phyloP scores from a whole-genome alignment of 1,284 basidiomycete genomes.

The Somion occarium region DNA sequence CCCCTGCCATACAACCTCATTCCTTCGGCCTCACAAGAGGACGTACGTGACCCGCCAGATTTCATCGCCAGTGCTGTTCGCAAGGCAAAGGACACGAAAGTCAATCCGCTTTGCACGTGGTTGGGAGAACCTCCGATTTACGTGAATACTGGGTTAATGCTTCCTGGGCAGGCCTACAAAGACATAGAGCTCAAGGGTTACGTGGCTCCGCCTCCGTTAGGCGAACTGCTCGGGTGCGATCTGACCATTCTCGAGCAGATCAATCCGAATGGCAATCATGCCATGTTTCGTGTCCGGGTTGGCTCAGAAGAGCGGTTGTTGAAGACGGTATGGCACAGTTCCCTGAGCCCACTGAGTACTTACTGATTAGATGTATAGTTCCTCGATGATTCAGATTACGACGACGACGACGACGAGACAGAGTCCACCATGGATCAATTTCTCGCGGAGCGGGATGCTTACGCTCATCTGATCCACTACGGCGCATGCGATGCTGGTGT shows the following conservation, averaged over 20 bases:
- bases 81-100: too few species aligned
- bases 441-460: background rate
- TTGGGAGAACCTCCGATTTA: background rate
- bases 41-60: background rate
- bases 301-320: background rate
- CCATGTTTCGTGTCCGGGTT: background rate
- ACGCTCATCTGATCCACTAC: background rate
- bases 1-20: background rate
- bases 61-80: background rate
- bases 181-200: background rate
- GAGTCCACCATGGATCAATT: background rate
- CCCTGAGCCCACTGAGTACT: background rate
- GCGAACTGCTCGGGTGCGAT: background rate
- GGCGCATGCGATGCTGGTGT: background rate
- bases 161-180: background rate
- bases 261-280: background rate
- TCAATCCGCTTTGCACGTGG: too few species aligned
- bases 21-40: background rate
- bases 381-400: background rate
- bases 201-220: background rate
- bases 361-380: background rate
- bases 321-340: background rate
- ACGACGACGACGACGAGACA: too few species aligned
- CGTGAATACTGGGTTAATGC: too few species aligned
- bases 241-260: background rate